These are phyloP conservation scores for Saccharomyces paradoxus DNA, from an alignment of 805 yeast genomes.

Conservation along the genomic window DNA sequence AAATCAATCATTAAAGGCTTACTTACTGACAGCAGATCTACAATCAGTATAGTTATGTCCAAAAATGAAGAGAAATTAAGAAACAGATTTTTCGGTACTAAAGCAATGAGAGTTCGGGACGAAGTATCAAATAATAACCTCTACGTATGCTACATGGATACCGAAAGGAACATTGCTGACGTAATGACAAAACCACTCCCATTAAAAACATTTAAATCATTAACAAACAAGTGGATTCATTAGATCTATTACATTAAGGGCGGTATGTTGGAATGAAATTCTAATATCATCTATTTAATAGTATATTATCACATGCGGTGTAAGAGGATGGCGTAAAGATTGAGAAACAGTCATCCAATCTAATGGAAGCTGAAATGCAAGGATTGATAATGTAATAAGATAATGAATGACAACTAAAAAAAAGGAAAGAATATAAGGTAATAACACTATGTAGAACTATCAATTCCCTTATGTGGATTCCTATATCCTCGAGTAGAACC, in stretches of 20 bases:
- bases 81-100: conserved; percentile 5
- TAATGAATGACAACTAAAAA: background rate
- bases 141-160: conserved; percentile 1
- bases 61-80: conserved; percentile 1
- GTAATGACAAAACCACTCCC: conserved; percentile 3
- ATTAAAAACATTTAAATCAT: background rate
- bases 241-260: background rate
- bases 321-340: background rate
- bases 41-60: background rate
- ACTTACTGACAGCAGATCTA: conserved; percentile 2
- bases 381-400: background rate
- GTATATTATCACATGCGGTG: background rate
- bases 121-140: background rate
- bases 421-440: no score
- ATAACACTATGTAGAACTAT: no score
- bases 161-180: conserved; percentile 2
- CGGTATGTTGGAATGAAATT: background rate
- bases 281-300: background rate
- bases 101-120: conserved; percentile 4
- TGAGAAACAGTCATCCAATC: background rate
- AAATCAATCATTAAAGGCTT: background rate
- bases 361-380: background rate
- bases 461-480: background rate
- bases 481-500: background rate
- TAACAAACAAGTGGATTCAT: background rate